Evolutionary conservation across 768 basidiomycete species (phyloP), one percentile per base, ranked within the genome.

Genomic region (Leccinellum rugosiceps): DNA sequence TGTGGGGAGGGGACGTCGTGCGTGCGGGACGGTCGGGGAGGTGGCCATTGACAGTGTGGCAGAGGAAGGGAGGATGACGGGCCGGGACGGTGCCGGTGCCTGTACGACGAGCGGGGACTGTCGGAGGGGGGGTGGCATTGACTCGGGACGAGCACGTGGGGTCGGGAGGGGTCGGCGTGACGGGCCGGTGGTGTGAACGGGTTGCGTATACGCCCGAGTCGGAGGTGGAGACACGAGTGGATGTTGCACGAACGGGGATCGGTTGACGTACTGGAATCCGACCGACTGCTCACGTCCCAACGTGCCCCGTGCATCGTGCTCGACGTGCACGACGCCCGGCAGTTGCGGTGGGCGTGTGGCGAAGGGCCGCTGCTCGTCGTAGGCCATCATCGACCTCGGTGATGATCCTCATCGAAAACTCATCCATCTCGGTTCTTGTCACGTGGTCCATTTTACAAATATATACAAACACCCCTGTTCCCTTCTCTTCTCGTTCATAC

Each of bases 401-500:
- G 32, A 10, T 35, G 55, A 41, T 17, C 26, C n/a, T 54, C 46
- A 46, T 55, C 59, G 35, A 67, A 65, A 54, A 50, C n/a, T 2
- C 21, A 28, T 35, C 15, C 14, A 14, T 56, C 56, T 50, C 41
- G 45, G 23, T 14, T 8, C 25, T n/a, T n/a, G 25, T 46, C 45
- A 46, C 45, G 45, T 46, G 44, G 13, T 45, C 23, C 17, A 17
- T 6, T n/a, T 21, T 8, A 15, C 45, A 46, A 46, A 46, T 46
- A 46, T 25, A 46, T 3, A 25, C 5, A 46, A 46, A 46, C 25
- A 46, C 45, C 45, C 45, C 45, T 46, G 23, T 3, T 11, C 41
- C 43, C 10, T 44, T 44, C 43, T 7, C n/a, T n/a, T n/a, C n/a
- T n/a, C n/a, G 14, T 65, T 88, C 85, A 68, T 80, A 95, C 67